phyloP scores from a whole-genome alignment of 495 filamentous ascomycete species.

The Neurospora sp. region DNA sequence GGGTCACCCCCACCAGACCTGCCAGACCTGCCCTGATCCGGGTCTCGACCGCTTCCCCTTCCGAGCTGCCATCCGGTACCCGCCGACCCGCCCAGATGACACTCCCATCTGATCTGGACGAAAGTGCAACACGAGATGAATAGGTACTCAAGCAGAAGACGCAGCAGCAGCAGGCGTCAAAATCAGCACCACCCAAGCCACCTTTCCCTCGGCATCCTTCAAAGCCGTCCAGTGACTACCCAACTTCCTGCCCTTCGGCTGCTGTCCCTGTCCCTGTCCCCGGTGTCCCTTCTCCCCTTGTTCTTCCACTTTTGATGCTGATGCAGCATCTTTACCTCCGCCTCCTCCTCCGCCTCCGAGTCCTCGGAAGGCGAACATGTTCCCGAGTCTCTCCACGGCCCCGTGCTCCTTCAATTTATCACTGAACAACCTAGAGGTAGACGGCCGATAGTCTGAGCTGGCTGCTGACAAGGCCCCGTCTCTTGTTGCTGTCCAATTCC shows the following conservation, averaged over 20 bases:
- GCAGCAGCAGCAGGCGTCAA: constrained; percentile 17
- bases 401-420: constrained; percentile 22
- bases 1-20: too few relatives aligned
- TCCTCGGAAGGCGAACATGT: constrained; percentile 7
- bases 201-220: constrained; percentile 37
- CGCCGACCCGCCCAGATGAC: not conserved
- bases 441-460: not conserved
- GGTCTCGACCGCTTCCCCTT: not conserved
- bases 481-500: not conserved
- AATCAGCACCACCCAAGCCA: constrained; percentile 38
- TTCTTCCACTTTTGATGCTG: not conserved
- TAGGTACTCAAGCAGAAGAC: not conserved
- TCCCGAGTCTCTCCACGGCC: constrained; percentile 10
- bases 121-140: too few relatives aligned
- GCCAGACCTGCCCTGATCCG: not conserved
- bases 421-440: constrained; percentile 7
- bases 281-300: too few relatives aligned
- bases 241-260: constrained; percentile 27
- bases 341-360: not conserved
- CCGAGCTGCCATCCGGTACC: not conserved
- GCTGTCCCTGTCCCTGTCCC: not conserved
- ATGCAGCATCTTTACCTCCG: not conserved
- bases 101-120: not conserved
- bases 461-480: not conserved
- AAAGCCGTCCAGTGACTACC: constrained; percentile 47